A percentile compares a stretch with the other conserved stretches of the same genome.
Evolutionary conservation across 768 basidiomycete genomes (phyloP).

Genomic region (Suillus subaureus): DNA sequence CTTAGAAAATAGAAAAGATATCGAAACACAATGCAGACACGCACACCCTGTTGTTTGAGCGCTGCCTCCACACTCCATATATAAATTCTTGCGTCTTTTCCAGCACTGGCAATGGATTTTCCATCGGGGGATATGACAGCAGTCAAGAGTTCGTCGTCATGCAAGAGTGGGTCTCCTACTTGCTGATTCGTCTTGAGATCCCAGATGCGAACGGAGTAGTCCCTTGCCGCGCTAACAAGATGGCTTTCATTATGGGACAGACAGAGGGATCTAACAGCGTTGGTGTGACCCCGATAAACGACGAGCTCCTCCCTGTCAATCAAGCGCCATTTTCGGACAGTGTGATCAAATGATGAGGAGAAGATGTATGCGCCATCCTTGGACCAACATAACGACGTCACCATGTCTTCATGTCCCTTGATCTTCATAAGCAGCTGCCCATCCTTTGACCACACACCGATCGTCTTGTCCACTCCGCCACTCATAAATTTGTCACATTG

Average conservation of each 20-base stretch:
- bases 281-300: not conserved
- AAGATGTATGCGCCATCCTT: not conserved
- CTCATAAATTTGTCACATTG: not conserved
- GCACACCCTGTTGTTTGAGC: not conserved
- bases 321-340: not conserved
- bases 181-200: not conserved
- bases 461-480: not conserved
- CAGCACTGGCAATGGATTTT: constrained; percentile 77
- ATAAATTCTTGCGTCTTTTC: constrained; percentile 72
- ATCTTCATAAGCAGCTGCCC: not conserved
- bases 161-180: constrained; percentile 52
- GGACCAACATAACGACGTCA: not conserved
- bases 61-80: constrained; percentile 71
- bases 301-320: not conserved
- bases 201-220: constrained; percentile 1
- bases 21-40: not conserved
- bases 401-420: not conserved
- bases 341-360: not conserved
- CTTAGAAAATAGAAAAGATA: not conserved
- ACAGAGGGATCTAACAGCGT: not conserved
- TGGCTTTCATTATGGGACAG: not conserved
- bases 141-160: constrained; percentile 77
- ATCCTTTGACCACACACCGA: not conserved
- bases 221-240: not conserved
- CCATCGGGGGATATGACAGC: constrained; percentile 82